These are phyloP conservation scores for Auxenochlorella protothecoides DNA, from an alignment of 139 green algal species.

Conservation along the genomic window DNA sequence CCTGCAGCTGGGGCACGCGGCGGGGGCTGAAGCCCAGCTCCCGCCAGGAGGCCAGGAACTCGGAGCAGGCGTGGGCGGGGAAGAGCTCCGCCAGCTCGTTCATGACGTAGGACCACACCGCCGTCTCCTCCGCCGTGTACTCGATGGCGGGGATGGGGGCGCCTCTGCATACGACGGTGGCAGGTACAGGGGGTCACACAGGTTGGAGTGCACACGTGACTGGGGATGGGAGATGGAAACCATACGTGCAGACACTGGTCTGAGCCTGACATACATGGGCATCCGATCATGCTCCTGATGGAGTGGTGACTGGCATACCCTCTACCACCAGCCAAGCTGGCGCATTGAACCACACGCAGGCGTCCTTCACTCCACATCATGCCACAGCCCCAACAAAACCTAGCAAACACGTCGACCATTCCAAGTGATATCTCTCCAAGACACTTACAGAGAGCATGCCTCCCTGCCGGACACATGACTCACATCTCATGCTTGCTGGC, in stretches of 20 bases:
- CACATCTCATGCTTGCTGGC: constrained; percentile 54
- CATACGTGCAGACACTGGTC: too few species aligned
- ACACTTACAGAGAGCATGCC: too few species aligned
- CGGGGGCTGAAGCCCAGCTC: constrained; percentile 55
- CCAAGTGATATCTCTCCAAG: neutral
- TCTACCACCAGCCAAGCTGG: too few species aligned
- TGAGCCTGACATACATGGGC: too few species aligned
- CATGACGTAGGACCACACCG: constrained; percentile 57
- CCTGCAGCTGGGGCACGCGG: constrained; percentile 59
- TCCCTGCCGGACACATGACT: neutral
- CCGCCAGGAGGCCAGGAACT: constrained; percentile 35
- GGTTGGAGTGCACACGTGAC: too few species aligned
- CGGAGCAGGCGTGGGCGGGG: constrained; percentile 59
- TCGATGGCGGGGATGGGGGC: constrained; percentile 57
- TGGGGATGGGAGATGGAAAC: neutral
- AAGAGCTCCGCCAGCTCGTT: constrained; percentile 54
- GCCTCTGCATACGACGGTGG: constrained; percentile 29
- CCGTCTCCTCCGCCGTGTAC: constrained; percentile 62
- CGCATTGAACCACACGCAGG: too few species aligned
- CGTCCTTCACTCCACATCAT: too few species aligned
- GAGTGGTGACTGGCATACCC: too few species aligned
- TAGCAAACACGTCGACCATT: too few species aligned
- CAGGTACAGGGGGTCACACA: neutral
- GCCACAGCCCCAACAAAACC: too few species aligned
- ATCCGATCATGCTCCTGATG: too few species aligned